Base-by-base conservation (phyloP, 805 yeast genomes). In the Starmerella sp. region DNA sequence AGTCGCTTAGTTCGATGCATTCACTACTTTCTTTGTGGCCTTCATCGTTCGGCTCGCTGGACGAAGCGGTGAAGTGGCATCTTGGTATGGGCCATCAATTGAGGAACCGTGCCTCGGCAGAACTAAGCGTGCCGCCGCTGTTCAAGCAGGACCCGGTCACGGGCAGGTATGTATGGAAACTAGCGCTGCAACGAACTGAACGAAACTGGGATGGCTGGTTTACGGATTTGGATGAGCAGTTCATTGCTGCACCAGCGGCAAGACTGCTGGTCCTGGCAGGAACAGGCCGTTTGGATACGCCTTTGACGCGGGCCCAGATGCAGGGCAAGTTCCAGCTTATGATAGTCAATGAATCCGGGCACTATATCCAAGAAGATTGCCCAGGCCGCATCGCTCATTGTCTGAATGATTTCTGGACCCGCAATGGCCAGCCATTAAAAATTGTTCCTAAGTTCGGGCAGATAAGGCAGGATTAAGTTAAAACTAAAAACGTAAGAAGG, bases 221-320 rank as follows among this genome's bases (percentile, higher is more conserved):
- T 66, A 62, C 54, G 0, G 82, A 77, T 0, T 70, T 95, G 14
- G 87, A 96, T 0, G 64, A 67, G 5, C 64, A 65, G 30, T 81
- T 81, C 64, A 73, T 82, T 5, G 48, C 65, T 6, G 70, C 77
- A 1, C 75, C 77, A 0, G 71, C 82, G 0, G 81, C 90, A 0
- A 85, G 88, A 63, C 62, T 93, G 52, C 75, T 93, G 42, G 75
- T 93, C 0, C 70, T 95, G 14, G 95, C 97, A 0, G 95, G 95
- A 3, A 84, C 90, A 52, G 97, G 93, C 61, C 81, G 85, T 22
- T 74, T 95, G 34, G 98, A 93, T 69, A 88, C 84, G 59, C 78
- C 78, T 39, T 73, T 93, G 48, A 88, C 90, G 68, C 82, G 93
- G 51, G 99, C 97, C 0, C 98, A 95, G 69, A 93, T 93, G 98